Conservation (phyloP, 345 rosid species). For the Camelina neglecta region DNA sequence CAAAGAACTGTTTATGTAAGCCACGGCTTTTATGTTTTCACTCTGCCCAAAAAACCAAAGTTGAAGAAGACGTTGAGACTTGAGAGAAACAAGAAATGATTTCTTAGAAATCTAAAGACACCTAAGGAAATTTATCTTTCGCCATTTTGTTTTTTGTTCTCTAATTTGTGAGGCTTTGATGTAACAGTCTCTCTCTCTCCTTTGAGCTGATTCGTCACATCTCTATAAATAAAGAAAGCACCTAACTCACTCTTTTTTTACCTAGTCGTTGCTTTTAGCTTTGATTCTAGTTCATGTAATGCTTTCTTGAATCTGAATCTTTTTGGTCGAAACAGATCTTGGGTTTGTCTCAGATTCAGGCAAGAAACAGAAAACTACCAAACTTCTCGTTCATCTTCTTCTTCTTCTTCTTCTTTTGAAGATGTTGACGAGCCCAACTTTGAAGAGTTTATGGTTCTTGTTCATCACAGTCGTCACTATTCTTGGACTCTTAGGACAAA, state of each 20-base stretch:
- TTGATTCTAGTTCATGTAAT: not conserved
- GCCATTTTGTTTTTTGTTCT: not conserved
- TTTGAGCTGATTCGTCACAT: constrained; percentile 10
- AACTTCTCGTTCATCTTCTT: constrained; percentile 4
- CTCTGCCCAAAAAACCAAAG: constrained; percentile 3
- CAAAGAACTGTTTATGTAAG: constrained; percentile 1
- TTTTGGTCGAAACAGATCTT: constrained; percentile 6
- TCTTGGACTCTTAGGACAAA: constrained; percentile 34
- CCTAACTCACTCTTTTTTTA: not conserved
- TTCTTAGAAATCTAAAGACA: not conserved
- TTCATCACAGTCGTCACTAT: constrained; percentile 15
- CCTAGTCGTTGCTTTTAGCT: not conserved
- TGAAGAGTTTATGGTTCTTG: constrained; percentile 31
- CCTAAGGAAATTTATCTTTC: not conserved
- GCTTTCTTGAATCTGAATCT: not conserved
- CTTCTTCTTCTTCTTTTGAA: constrained; percentile 20
- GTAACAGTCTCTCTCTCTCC: constrained; percentile 3
- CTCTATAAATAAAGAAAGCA: not conserved
- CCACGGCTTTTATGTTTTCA: not conserved
- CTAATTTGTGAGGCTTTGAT: constrained; percentile 3
- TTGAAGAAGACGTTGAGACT: not conserved
- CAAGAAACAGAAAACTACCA: constrained; percentile 11
- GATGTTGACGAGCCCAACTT: constrained; percentile 27
- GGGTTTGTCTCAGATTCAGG: not conserved
- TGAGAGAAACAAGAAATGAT: not conserved